Conservation (phyloP, 176 grass and related monocot species). For the Ampelocalamus luodianensis region DNA sequence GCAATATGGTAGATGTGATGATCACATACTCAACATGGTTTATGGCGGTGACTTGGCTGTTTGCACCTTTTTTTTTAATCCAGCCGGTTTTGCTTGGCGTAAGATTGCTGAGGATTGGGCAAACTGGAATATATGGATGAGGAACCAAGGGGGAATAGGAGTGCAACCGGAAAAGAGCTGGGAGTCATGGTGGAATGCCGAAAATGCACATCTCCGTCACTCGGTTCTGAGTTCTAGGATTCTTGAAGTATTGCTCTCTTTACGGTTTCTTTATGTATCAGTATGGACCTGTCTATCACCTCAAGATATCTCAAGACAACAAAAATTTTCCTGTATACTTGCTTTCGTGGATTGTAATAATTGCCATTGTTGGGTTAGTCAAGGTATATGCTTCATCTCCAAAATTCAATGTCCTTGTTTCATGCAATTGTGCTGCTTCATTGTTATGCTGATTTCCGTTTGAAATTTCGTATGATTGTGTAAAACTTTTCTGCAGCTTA, state of each 20-base stretch:
- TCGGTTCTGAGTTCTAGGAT: conserved; percentile 78
- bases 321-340: conserved; percentile 90
- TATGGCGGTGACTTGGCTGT: too few species aligned
- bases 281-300: conserved; percentile 94
- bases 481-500: conserved; percentile 58
- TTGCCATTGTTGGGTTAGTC: conserved; percentile 74
- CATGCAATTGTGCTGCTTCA: conserved; percentile 5
- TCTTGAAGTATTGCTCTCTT: conserved; percentile 79
- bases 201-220: conserved; percentile 82
- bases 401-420: conserved; percentile 9
- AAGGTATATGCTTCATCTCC: conserved; percentile 65
- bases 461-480: conserved; percentile 15
- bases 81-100: too few species aligned
- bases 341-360: conserved; percentile 92
- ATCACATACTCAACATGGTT: too few species aligned
- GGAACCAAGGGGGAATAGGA: conserved; percentile 78
- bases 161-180: conserved; percentile 92
- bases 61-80: too few species aligned
- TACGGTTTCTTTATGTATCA: conserved; percentile 96
- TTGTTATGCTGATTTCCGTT: conserved; percentile 31
- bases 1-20: too few species aligned
- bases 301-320: conserved; percentile 85
- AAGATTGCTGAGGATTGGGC: too few species aligned
- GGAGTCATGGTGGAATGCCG: conserved; percentile 96
- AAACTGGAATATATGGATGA: conserved; percentile 92